Base-by-base conservation (phyloP, 140 eudicot genomes). In the Oenanthe javanica region DNA sequence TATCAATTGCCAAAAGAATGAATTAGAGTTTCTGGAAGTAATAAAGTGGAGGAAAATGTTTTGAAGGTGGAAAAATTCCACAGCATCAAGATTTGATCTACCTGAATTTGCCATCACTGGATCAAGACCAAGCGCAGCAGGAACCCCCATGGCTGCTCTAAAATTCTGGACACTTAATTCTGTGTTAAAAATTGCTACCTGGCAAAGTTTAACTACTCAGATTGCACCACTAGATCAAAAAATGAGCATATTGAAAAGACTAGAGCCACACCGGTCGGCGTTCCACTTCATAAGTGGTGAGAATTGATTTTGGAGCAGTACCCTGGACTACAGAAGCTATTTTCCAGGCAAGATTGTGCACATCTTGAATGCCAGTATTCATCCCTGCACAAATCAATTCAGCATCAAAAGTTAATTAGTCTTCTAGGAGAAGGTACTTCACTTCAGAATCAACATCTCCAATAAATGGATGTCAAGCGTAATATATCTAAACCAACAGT, bases 351-450 rank as follows among this genome's bases (percentile, higher is more conserved):
- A 95, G 97, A 79, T 95, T 95, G 80, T 95, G 97, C 77, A 91
- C 99, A 86, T 95, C 99, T 86, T 95, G 99, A 87, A 95, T 92
- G 61, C 99, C 99, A 9, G 97, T 95, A 85, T 95, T 95, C 97
- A 95, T 92, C 21, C 99, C 99, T 95, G 86, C 77, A 82, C 40
- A 71, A 69, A 57, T 45, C 45, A 82, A 81, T 49, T 64, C 64
- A 9, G 45, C 40, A 78, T 84, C 51, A 46, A 77, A 38, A 55
- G 77, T 15, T 78, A 43, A 77, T 31, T 31, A 31, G 36, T 31
- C 36, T 31, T 31, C 36, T 31, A 31, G 36, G 36, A 31, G 36
- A 31, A 31, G 36, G 47, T 27, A 50, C 49, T 23, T 76, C 67
- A 49, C 16, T 7, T 76, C 46, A 15, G 2, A 8, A 76, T 50